Evolutionary conservation across 2,329 filamentous ascomycete species (phyloP).

Genomic region (Didymella glomerata): DNA sequence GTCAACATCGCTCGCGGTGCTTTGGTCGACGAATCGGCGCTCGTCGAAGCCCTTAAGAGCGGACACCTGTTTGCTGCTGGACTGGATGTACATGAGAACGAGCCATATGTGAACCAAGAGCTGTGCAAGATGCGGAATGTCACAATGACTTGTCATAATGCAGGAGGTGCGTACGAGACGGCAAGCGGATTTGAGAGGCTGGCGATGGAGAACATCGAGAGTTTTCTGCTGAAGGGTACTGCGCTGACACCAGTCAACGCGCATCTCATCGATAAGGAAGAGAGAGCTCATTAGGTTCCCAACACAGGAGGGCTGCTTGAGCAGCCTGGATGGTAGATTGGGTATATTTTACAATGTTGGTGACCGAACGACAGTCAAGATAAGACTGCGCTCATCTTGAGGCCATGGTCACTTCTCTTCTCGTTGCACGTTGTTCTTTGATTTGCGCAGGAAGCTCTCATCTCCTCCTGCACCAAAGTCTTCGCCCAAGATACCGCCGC

Average conservation of each 20-base stretch:
- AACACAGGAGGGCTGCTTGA: no score
- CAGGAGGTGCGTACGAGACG: constrained; percentile 71
- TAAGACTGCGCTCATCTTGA: neutral
- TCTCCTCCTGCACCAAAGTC: constrained; percentile 7
- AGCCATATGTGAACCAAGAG: constrained; percentile 27
- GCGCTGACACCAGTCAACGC: constrained; percentile 5
- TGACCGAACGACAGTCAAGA: neutral
- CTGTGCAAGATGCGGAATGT: constrained; percentile 59
- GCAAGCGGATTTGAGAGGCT: constrained; percentile 71
- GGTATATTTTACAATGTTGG: neutral
- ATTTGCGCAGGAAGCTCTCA: neutral
- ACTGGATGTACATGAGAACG: neutral
- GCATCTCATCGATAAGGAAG: neutral
- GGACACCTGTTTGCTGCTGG: neutral
- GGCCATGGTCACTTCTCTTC: no score
- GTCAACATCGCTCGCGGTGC: neutral
- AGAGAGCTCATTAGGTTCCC: no score
- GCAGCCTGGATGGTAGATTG: neutral
- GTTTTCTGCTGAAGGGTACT: neutral
- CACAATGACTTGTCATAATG: constrained; percentile 71
- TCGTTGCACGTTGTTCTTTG: neutral
- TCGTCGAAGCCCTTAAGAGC: neutral
- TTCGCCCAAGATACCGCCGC: constrained; percentile 1
- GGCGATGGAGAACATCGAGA: constrained; percentile 66
- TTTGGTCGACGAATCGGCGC: neutral